These are phyloP conservation scores for Fusarium sp. DNA, from an alignment of 2,329 filamentous ascomycete genomes.

Conservation along the genomic window DNA sequence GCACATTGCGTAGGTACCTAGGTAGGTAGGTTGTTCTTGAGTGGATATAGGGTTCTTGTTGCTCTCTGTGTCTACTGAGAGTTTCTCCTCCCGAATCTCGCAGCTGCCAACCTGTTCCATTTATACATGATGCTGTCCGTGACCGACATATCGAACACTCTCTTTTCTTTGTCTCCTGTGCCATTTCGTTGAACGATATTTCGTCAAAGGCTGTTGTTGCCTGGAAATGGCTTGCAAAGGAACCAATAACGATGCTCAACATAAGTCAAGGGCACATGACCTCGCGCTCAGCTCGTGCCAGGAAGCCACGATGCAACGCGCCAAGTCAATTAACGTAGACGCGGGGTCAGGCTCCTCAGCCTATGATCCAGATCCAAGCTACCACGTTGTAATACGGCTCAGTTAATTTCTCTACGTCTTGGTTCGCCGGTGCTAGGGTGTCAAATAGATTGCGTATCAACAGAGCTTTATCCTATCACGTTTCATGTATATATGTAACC, in stretches of 20 bases:
- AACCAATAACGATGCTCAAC: conserved; percentile 21
- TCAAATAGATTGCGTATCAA: neutral
- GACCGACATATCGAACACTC: neutral
- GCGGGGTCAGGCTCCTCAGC: conserved; percentile 4
- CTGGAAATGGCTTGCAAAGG: conserved; percentile 34
- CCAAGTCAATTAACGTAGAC: conserved; percentile 7
- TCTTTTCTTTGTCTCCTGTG: neutral
- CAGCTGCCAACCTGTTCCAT: conserved; percentile 6
- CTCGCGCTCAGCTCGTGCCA: conserved; percentile 38
- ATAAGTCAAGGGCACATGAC: conserved; percentile 41
- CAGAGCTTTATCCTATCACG: too few species aligned
- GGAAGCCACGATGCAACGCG: conserved; percentile 22
- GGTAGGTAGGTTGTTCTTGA: neutral
- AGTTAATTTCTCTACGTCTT: neutral
- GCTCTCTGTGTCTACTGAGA: too few species aligned
- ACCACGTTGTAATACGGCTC: neutral
- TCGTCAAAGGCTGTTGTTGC: conserved; percentile 39
- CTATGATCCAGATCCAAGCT: neutral
- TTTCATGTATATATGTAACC: neutral
- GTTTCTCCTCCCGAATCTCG: neutral
- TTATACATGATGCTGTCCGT: conserved; percentile 26
- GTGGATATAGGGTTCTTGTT: neutral
- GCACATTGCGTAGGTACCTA: neutral
- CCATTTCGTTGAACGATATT: neutral
- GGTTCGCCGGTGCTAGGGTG: neutral